Evolutionary conservation across 192 early-diverging fungal genomes (phyloP), one percentile per base, ranked within the genome.

Genomic region (Backusella macrospora): DNA sequence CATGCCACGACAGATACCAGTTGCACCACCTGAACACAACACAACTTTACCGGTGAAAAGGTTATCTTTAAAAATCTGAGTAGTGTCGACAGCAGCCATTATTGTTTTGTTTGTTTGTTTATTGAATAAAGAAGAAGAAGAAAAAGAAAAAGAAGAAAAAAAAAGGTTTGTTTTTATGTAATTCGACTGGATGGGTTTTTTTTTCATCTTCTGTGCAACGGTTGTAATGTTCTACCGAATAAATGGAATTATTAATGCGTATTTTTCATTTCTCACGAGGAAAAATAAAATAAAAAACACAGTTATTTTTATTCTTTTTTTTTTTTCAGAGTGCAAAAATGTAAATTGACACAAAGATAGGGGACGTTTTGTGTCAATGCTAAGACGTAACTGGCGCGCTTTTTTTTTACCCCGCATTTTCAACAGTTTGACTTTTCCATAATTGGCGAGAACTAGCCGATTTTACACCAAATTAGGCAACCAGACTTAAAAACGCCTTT

Each of bases 1-100:
- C 86, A 92, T 90, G 9, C 86, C 87, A 67, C 82, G 84, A 77
- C 91, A 91, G 63, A 92, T 91, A 68, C 91, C 90, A 40, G 82
- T 86, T 68, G 88, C 90, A 3, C 79, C 89, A 45, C 89, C 89
- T 46, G 80, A 78, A 65, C 76, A 82, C 0, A 78, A 62, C 4
- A 82, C 34, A n/a, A 80, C 68, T 71, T 83, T 80, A 6, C 76
- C 76, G 16, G 62, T 29, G 38, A 76, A 77, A 23, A 78, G 39
- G 70, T 79, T 72, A 4, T 77, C 62, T 39, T 76, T 64, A 40
- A 78, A 82, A 14, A 77, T 72, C n/a, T 59, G 62, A 38, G 74
- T 78, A 6, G 77, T 78, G 38, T 76, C 66, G 14, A 70, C 39
- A 37, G 64, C 16, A 55, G 65, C 21, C 52, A 59, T 59, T 59